Percentiles rank a stretch among this genome's conserved stretches.
Evolutionary conservation across 1,139 yeast species (phyloP).

Genomic region (Eremothecium sinecaudum): DNA sequence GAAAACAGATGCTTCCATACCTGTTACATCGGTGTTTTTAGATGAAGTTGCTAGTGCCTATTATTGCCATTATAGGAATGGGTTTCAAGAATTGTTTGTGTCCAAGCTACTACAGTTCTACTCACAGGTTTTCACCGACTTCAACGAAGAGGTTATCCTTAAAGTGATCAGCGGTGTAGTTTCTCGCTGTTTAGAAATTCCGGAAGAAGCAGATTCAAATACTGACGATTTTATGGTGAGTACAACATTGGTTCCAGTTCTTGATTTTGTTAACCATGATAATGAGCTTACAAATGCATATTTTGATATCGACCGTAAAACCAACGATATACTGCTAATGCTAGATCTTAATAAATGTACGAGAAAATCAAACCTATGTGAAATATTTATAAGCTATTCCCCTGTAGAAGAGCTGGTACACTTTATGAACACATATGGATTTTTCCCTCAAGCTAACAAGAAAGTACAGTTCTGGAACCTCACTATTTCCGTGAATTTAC

Average conservation of each 20-base stretch:
- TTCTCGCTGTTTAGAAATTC: slow-evolving; percentile 57
- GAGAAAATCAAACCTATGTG: slow-evolving; percentile 19
- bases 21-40: slow-evolving; percentile 8
- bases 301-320: slow-evolving; percentile 50
- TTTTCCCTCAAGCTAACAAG: slow-evolving; percentile 35
- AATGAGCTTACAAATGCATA: slow-evolving; percentile 39
- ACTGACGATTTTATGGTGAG: slow-evolving; percentile 37
- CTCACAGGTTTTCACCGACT: slow-evolving; percentile 3
- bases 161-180: slow-evolving; percentile 44
- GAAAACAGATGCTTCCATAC: slow-evolving; percentile 17
- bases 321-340: slow-evolving; percentile 39
- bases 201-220: slow-evolving; percentile 32
- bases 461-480: slow-evolving; percentile 12
- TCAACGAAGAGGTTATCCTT: slow-evolving; percentile 18
- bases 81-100: slow-evolving; percentile 6
- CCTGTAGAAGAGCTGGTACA: slow-evolving; percentile 39
- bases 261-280: slow-evolving; percentile 61
- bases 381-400: slow-evolving; percentile 44
- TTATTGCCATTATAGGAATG: slow-evolving; percentile 19
- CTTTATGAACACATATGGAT: slow-evolving; percentile 51
- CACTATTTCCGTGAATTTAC: slow-evolving; percentile 13
- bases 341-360: slow-evolving; percentile 19
- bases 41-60: neutral
- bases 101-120: slow-evolving; percentile 2
- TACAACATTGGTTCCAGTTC: slow-evolving; percentile 51